A percentile compares a stretch with the other conserved stretches of the same genome.
Evolutionary conservation across 208 protist genomes (phyloP).

Genomic region (Acanthamoeba rhysodes): DNA sequence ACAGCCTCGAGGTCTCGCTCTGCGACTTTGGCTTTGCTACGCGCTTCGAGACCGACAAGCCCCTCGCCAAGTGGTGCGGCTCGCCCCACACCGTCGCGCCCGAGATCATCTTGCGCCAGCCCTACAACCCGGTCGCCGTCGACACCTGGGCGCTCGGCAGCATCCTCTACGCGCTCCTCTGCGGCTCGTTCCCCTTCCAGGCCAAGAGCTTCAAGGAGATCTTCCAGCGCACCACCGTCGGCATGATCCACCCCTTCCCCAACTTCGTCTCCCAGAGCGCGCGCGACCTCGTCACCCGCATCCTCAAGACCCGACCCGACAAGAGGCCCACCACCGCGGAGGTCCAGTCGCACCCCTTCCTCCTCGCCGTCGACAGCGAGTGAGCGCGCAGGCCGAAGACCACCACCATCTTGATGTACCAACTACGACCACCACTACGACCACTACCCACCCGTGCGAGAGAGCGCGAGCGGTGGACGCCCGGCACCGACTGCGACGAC

Average conservation of each 20-base stretch:
- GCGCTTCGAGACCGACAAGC: conserved; percentile 13
- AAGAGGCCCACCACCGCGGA: not conserved
- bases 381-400: not conserved
- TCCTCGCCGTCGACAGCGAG: not conserved
- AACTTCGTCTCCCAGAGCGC: not conserved
- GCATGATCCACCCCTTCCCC: conserved; percentile 53
- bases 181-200: conserved; percentile 65
- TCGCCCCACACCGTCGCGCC: conserved; percentile 45
- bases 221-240: conserved; percentile 1
- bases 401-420: too few species aligned
- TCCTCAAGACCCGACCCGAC: not conserved
- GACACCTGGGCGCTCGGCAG: conserved; percentile 56
- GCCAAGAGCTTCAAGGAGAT: conserved; percentile 50
- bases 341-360: not conserved
- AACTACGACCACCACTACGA: too few species aligned
- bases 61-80: conserved; percentile 33
- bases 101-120: conserved; percentile 39
- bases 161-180: conserved; percentile 52
- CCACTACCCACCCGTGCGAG: too few species aligned
- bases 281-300: conserved; percentile 34
- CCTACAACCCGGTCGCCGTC: conserved; percentile 40
- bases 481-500: too few species aligned
- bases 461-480: too few species aligned
- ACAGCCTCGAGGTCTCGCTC: conserved; percentile 30
- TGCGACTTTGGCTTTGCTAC: conserved; percentile 40